These are phyloP conservation scores for Hypoxylon subgilvum DNA, from an alignment of 495 filamentous ascomycete species.

Conservation along the genomic window DNA sequence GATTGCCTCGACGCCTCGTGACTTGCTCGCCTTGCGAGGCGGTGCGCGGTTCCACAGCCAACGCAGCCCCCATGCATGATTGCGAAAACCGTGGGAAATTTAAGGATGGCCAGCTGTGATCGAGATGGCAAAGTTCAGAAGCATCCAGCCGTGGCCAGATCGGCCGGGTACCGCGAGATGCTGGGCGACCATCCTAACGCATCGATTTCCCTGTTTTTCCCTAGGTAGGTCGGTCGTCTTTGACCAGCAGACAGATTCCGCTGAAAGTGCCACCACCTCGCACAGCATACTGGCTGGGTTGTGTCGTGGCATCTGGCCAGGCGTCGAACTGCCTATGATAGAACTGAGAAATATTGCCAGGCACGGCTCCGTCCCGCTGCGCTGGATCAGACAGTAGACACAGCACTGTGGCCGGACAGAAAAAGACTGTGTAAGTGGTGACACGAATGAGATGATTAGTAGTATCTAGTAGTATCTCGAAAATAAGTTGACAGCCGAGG, in stretches of 20 bases:
- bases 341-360: slow-evolving; percentile 12
- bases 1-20: slow-evolving; percentile 9
- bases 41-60: slow-evolving; percentile 22
- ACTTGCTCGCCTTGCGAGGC: slow-evolving; percentile 18
- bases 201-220: slow-evolving; percentile 23
- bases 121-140: slow-evolving; percentile 26
- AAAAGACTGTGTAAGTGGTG: no score
- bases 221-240: background rate
- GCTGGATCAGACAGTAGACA: slow-evolving; percentile 14
- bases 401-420: background rate
- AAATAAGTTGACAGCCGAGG: background rate
- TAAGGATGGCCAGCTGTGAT: slow-evolving; percentile 32
- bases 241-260: background rate
- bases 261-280: slow-evolving; percentile 12
- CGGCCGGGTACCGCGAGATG: slow-evolving; percentile 34
- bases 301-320: slow-evolving; percentile 16
- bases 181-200: slow-evolving; percentile 19
- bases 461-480: slow-evolving; percentile 1
- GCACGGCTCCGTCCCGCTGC: slow-evolving; percentile 10
- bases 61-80: slow-evolving; percentile 17
- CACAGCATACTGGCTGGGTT: slow-evolving; percentile 22
- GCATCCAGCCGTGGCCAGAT: slow-evolving; percentile 33
- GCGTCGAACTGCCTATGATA: slow-evolving; percentile 13
- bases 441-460: no score
- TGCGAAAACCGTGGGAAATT: slow-evolving; percentile 30